Percentiles rank a stretch among this genome's conserved stretches.
These are phyloP conservation scores for Diaporthe capsici DNA, from an alignment of 2,329 filamentous ascomycete species.

Conservation along the genomic window DNA sequence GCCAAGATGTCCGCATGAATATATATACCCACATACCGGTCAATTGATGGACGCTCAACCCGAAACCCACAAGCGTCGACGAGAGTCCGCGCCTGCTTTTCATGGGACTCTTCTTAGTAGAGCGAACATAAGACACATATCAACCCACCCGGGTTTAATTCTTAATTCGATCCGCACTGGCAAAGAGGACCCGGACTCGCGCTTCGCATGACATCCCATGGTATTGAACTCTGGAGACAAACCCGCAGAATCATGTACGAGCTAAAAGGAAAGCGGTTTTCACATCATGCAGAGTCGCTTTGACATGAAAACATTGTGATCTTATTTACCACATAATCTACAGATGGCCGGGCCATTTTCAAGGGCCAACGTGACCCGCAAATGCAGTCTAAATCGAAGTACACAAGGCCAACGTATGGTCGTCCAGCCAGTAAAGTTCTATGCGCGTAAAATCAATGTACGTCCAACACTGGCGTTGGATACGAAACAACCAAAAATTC, in stretches of 20 bases:
- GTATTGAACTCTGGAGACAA: not conserved
- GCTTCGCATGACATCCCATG: not conserved
- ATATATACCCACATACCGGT: not conserved
- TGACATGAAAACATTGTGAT: not conserved
- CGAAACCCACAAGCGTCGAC: not conserved
- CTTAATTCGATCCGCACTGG: too few relatives aligned
- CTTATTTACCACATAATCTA: slow-evolving; percentile 28
- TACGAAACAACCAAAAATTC: slow-evolving; percentile 25
- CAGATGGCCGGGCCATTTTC: slow-evolving; percentile 8
- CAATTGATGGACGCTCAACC: not conserved
- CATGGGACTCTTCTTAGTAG: not conserved
- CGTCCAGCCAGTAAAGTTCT: slow-evolving; percentile 9
- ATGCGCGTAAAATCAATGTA: slow-evolving; percentile 4
- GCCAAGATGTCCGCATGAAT: slow-evolving; percentile 49
- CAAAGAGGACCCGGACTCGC: not conserved
- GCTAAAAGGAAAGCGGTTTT: not conserved
- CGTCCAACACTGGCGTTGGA: slow-evolving; percentile 1
- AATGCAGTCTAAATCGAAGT: slow-evolving; percentile 32
- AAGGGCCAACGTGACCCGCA: not conserved
- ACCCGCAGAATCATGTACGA: not conserved
- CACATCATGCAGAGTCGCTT: not conserved
- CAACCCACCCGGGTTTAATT: not conserved
- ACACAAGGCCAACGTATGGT: slow-evolving; percentile 1
- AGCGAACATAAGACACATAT: not conserved
- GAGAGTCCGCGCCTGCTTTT: not conserved